phyloP scores from a whole-genome alignment of 2,329 filamentous ascomycete species.

The Aspergillus quadricinctus region DNA sequence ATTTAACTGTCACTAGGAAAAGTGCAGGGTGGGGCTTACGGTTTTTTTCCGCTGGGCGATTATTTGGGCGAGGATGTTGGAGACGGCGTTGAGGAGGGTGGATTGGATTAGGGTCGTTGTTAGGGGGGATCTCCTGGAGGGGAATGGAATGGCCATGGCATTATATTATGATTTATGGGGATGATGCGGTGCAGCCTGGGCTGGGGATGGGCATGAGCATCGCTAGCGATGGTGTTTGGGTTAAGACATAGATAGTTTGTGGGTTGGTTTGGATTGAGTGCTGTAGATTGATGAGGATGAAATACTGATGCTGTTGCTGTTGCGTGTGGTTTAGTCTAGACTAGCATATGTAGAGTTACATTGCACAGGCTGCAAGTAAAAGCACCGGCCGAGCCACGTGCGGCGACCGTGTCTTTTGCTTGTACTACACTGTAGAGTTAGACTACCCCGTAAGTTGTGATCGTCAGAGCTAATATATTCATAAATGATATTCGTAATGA shows the following conservation, averaged over 20 bases:
- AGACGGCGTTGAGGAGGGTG: constrained; percentile 34
- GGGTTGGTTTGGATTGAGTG: too few relatives aligned
- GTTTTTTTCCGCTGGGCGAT: constrained; percentile 34
- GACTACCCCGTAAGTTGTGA: background rate
- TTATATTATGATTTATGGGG: background rate
- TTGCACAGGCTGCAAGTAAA: background rate
- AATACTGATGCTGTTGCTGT: too few relatives aligned
- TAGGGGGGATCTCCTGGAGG: constrained; percentile 18
- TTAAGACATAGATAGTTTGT: too few relatives aligned
- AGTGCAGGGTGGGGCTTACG: too few relatives aligned
- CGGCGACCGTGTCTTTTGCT: background rate
- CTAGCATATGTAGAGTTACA: background rate
- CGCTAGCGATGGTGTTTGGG: too few relatives aligned
- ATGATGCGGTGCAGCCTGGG: background rate
- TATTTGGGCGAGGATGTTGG: constrained; percentile 36
- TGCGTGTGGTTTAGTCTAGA: too few relatives aligned
- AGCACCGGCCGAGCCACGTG: background rate
- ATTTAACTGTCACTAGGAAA: too few relatives aligned
- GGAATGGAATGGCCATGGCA: constrained; percentile 12
- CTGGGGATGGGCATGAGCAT: background rate
- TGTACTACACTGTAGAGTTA: background rate
- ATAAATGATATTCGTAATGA: background rate
- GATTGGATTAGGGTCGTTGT: constrained; percentile 35
- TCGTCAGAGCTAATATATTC: background rate
- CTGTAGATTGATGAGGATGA: too few relatives aligned